Evolutionary conservation across 2,329 filamentous ascomycete species (phyloP).

Genomic region (Aureobasidium sp.): DNA sequence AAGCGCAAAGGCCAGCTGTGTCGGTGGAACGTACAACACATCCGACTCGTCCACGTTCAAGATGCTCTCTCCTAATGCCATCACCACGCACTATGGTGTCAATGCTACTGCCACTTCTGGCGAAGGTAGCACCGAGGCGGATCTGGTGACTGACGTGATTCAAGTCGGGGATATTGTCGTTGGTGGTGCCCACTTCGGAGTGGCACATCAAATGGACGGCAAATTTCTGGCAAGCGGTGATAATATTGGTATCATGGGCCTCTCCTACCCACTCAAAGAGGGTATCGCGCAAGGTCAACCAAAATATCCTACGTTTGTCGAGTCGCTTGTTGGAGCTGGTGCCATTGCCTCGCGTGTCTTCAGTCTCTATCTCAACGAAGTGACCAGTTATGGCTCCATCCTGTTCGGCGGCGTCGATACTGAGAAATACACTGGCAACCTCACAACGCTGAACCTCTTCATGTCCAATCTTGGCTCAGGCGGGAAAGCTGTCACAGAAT

Average conservation of each 20-base stretch:
- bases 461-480: too few relatives aligned
- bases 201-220: constrained; percentile 22
- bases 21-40: constrained; percentile 26
- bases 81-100: constrained; percentile 27
- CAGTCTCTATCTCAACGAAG: constrained; percentile 28
- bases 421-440: constrained; percentile 25
- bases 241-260: constrained; percentile 27
- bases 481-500: too few relatives aligned
- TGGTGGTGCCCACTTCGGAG: constrained; percentile 26
- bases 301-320: constrained; percentile 28
- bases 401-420: constrained; percentile 32
- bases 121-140: constrained; percentile 15
- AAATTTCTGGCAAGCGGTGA: constrained; percentile 23
- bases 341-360: constrained; percentile 28
- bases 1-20: constrained; percentile 19
- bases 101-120: constrained; percentile 19
- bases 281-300: constrained; percentile 17
- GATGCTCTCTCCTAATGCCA: constrained; percentile 22
- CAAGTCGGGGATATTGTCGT: constrained; percentile 26
- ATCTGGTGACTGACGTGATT: constrained; percentile 25
- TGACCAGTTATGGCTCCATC: constrained; percentile 24
- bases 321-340: constrained; percentile 25
- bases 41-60: constrained; percentile 24
- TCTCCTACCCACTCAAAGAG: constrained; percentile 27
- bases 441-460: constrained; percentile 22